Evolutionary conservation across 2,329 filamentous ascomycete genomes (phyloP), one percentile per base, ranked within the genome.

Genomic region (Scopulariopsis brevicaulis): DNA sequence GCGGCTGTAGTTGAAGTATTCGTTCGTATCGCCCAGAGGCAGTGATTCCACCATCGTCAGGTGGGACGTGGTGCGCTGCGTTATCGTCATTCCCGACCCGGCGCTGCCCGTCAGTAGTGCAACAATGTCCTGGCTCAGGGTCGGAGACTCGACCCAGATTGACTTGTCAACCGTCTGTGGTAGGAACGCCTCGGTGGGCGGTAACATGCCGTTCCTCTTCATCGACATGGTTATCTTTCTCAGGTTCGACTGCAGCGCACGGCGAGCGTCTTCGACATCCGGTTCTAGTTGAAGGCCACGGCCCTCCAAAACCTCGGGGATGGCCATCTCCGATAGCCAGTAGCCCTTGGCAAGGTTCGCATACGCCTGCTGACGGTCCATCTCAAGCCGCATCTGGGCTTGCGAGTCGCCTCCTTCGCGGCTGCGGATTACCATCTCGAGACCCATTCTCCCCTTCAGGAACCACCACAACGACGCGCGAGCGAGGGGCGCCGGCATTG

Each of bases 391-490:
- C 66, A 78, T 74, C 63, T 82, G 74, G 10, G 71, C 74, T 60
- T 83, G 78, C 4, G 79, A 75, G 7, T 69, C 65, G 40, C 75
- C 28, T 32, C 28, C 72, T 34, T 85, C 79, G 7, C 82, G 79
- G 56, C 83, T 84, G 60, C 89, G 80, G 53, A 95, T 84, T 46
- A 86, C 77, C 14, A 74, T 71, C 68, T 96, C 92, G 56, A 96
- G 77, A 11, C 85, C 84, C 65, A 85, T 82, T 61, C 91, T 85
- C 22, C 91, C 92, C 63, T 83, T 87, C 53, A 96, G 68, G 66
- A 96, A 95, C 92, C 92, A 96, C 92, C 92, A 96, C 0, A 89
- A 75, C 3, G 84, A 85, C 25, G 85, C 86, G 59, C 89, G 81
- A 11, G 87, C 77, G 74, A 92, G 86, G 60, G 90, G 83, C 53